Conservation (phyloP, 768 basidiomycete species). For the Leccinum rimulosum region DNA sequence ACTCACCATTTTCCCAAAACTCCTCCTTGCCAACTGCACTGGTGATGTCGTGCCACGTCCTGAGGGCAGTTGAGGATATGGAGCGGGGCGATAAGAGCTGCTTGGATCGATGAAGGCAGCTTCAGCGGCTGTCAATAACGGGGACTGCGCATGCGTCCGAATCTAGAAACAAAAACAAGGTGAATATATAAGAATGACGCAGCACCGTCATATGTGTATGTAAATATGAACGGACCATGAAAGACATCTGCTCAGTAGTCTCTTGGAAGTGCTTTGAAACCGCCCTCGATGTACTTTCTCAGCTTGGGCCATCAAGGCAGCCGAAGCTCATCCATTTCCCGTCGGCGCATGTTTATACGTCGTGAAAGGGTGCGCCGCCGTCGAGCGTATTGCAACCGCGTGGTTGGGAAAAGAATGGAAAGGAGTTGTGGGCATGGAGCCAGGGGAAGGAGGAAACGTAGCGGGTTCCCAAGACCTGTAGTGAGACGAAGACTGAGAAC, state of each 20-base stretch:
- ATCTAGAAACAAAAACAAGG: slow-evolving; percentile 35
- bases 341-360: slow-evolving; percentile 69
- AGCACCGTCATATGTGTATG: neutral
- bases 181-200: neutral
- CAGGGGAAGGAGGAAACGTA: slow-evolving; percentile 72
- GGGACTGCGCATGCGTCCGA: slow-evolving; percentile 73
- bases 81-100: slow-evolving; percentile 41
- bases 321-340: slow-evolving; percentile 75
- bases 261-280: slow-evolving; percentile 57
- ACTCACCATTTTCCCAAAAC: too few relatives aligned
- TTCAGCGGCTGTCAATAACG: slow-evolving; percentile 62
- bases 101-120: slow-evolving; percentile 45
- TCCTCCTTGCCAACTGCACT: too few relatives aligned
- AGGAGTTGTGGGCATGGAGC: slow-evolving; percentile 37
- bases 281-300: too few relatives aligned
- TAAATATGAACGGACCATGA: slow-evolving; percentile 43
- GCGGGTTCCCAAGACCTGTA: slow-evolving; percentile 73
- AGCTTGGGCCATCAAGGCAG: too few relatives aligned
- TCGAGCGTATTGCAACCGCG: slow-evolving; percentile 66
- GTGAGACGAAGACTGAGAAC: neutral
- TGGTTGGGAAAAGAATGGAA: slow-evolving; percentile 38
- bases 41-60: too few relatives aligned
- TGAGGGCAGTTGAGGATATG: slow-evolving; percentile 54
- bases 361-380: slow-evolving; percentile 78
- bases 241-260: slow-evolving; percentile 71